Conservation (phyloP, 2,329 filamentous ascomycete genomes). For the Pseudogymnoascus sp. region DNA sequence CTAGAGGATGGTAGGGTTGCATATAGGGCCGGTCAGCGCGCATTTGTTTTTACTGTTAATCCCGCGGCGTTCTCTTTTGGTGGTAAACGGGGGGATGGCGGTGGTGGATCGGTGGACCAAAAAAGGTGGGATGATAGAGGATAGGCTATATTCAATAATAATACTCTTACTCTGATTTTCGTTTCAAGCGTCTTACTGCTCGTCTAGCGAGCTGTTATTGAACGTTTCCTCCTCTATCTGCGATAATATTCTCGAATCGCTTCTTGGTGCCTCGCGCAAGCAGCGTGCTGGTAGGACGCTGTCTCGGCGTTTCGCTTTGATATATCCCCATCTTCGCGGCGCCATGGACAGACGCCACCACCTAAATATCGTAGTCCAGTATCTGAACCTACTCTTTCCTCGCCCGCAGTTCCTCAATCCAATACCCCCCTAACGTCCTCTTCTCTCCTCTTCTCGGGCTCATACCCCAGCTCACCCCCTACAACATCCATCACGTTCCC, state of each 20-base stretch:
- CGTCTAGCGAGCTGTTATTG: background rate
- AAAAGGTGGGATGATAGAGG: background rate
- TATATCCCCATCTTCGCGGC: background rate
- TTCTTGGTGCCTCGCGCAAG: background rate
- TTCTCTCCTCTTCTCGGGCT: background rate
- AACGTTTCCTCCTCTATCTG: background rate
- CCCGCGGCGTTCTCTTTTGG: background rate
- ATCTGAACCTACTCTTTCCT: background rate
- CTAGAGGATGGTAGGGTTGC: conserved; percentile 5
- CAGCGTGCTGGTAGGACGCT: background rate
- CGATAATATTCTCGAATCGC: background rate
- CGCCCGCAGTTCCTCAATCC: background rate
- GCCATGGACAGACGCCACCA: background rate
- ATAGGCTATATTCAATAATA: background rate
- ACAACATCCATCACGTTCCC: conserved; percentile 6
- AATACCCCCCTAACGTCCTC: background rate
- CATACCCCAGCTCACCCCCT: background rate
- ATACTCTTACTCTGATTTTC: background rate
- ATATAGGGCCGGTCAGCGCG: conserved; percentile 5
- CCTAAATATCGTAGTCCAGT: background rate
- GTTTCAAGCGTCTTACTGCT: background rate
- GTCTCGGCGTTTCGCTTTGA: background rate
- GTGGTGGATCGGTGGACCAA: background rate
- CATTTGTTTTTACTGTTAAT: background rate
- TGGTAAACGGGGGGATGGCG: background rate